Percentiles rank a stretch among this genome's conserved stretches.
phyloP scores from a whole-genome alignment of 345 rosid genomes.

The Acer campestre region DNA sequence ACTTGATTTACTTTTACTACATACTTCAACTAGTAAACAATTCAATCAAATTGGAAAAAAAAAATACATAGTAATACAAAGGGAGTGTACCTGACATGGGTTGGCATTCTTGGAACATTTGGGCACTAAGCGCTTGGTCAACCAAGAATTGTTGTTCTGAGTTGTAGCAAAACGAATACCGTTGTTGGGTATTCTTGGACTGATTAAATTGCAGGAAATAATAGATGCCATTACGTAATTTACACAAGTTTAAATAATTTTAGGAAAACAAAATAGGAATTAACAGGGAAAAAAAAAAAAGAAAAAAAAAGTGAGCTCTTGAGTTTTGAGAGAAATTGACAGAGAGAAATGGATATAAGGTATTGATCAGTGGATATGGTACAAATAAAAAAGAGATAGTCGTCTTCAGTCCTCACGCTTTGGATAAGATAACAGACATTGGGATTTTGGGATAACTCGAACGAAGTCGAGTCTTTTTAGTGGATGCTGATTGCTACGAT shows the following conservation, averaged over 20 bases:
- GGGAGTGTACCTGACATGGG: constrained; percentile 41
- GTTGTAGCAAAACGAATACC: constrained; percentile 19
- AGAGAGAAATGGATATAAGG: constrained; percentile 30
- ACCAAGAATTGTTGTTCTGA: constrained; percentile 25
- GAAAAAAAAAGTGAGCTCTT: not conserved
- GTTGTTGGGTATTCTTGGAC: constrained; percentile 33
- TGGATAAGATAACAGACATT: constrained; percentile 38
- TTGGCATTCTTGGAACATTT: constrained; percentile 37
- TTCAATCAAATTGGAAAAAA: too few relatives aligned
- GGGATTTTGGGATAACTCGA: not conserved
- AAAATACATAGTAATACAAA: not conserved
- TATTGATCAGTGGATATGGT: constrained; percentile 1
- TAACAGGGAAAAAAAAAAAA: not conserved
- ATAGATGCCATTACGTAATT: constrained; percentile 46
- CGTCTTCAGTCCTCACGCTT: constrained; percentile 34
- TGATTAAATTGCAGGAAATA: constrained; percentile 41
- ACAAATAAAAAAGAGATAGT: not conserved
- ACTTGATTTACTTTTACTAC: too few relatives aligned
- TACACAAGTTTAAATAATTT: not conserved
- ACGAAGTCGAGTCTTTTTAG: not conserved
- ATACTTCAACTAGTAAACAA: too few relatives aligned
- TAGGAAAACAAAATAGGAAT: not conserved
- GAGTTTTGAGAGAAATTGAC: not conserved
- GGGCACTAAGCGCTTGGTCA: constrained; percentile 28
- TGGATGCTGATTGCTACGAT: not conserved